A percentile compares a stretch with the other conserved stretches of the same genome.
phyloP scores from a whole-genome alignment of 2,329 filamentous ascomycete species.

The Aureobasidium sp. region DNA sequence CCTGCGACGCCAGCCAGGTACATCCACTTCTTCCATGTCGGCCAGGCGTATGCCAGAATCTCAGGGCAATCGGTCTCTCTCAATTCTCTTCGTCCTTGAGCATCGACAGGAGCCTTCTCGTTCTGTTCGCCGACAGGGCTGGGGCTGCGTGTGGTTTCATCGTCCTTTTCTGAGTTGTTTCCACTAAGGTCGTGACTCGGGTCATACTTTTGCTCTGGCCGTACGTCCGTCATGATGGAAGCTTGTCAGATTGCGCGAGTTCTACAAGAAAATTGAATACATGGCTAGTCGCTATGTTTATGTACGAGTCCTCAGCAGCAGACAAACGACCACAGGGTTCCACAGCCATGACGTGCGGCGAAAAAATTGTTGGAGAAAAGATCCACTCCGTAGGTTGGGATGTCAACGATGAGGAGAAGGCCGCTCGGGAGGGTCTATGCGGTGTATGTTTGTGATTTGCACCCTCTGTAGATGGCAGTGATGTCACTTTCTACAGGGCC shows the following conservation, averaged over 20 bases:
- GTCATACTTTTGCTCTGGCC: neutral
- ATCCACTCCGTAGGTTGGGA: constrained; percentile 11
- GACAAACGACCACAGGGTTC: constrained; percentile 5
- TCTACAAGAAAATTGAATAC: neutral
- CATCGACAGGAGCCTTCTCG: constrained; percentile 4
- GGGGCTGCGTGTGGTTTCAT: constrained; percentile 7
- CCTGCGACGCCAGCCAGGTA: constrained; percentile 41
- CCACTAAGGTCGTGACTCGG: constrained; percentile 1
- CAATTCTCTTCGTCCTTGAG: constrained; percentile 19
- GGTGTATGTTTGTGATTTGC: neutral
- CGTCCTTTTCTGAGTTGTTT: constrained; percentile 10
- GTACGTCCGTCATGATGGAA: constrained; percentile 13
- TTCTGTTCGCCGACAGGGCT: constrained; percentile 15
- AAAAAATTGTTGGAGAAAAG: constrained; percentile 3
- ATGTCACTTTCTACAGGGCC: neutral
- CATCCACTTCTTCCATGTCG: constrained; percentile 41
- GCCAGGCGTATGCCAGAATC: constrained; percentile 39
- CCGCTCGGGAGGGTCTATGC: neutral
- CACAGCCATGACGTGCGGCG: constrained; percentile 11
- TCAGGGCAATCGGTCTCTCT: constrained; percentile 22
- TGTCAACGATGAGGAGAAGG: constrained; percentile 12
- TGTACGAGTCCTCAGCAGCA: neutral
- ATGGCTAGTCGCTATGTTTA: constrained; percentile 7
- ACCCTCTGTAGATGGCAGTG: neutral
- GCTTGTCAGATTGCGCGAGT: neutral